Conservation (phyloP, 2,329 filamentous ascomycete species). For the Fusarium udum region DNA sequence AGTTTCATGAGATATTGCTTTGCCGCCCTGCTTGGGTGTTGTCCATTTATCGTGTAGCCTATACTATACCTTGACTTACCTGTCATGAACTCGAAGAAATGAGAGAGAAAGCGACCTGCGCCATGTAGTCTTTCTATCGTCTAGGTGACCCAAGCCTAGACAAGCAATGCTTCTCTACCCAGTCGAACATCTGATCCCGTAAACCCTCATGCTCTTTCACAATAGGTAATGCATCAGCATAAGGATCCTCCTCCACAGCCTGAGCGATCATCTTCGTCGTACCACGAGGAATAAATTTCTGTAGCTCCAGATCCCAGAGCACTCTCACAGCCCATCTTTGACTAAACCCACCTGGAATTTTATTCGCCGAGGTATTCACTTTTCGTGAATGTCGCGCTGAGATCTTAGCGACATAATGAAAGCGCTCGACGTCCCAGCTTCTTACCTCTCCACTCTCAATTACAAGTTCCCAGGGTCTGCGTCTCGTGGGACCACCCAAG, state of each 20-base stretch:
- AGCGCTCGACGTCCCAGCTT: not conserved
- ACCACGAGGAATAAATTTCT: not conserved
- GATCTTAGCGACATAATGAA: not conserved
- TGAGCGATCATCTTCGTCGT: not conserved
- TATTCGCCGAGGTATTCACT: not conserved
- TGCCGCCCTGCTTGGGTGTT: no score
- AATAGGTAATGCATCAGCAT: not conserved
- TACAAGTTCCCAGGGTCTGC: not conserved
- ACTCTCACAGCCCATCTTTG: conserved; percentile 10
- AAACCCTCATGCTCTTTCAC: not conserved
- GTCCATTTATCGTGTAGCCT: not conserved
- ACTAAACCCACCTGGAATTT: not conserved
- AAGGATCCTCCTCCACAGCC: not conserved
- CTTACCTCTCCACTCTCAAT: not conserved
- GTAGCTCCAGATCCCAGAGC: conserved; percentile 3
- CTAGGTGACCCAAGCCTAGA: not conserved
- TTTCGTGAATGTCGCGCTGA: not conserved
- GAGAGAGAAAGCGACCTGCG: not conserved
- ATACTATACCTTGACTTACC: not conserved
- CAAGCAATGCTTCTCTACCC: not conserved
- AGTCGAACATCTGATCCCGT: not conserved
- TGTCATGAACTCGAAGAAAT: not conserved
- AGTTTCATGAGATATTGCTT: not conserved
- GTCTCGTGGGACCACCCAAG: not conserved
- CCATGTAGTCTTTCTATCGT: not conserved